Percentiles rank a stretch among this genome's conserved stretches.
These are phyloP conservation scores for Rugosomyces carneus DNA, from an alignment of 1,284 basidiomycete genomes.

Conservation along the genomic window DNA sequence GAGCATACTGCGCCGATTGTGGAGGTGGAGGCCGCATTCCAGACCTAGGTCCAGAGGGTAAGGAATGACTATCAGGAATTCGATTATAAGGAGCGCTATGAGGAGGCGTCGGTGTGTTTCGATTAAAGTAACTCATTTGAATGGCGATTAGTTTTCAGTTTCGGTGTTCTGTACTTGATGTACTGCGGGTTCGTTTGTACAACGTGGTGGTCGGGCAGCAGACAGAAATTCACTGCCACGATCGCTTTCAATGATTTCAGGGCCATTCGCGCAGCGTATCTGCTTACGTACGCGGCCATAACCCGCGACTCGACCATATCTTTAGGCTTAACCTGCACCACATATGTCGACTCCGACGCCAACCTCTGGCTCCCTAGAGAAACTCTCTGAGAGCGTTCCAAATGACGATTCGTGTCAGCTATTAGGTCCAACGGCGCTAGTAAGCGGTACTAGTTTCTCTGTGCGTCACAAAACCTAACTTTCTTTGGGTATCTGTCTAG, in stretches of 20 bases:
- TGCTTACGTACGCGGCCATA: slow-evolving; percentile 11
- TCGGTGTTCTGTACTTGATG: neutral
- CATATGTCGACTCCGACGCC: slow-evolving; percentile 3
- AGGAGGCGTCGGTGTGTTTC: slow-evolving; percentile 10
- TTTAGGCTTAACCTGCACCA: too few species aligned
- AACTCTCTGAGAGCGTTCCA: slow-evolving; percentile 30
- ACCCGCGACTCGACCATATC: neutral
- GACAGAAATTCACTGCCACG: too few species aligned
- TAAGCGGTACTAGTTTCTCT: slow-evolving; percentile 23
- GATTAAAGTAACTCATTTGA: slow-evolving; percentile 26
- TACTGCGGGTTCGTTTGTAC: too few species aligned
- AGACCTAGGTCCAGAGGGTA: slow-evolving; percentile 25
- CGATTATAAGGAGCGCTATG: slow-evolving; percentile 38
- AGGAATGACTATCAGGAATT: slow-evolving; percentile 31
- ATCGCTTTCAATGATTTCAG: too few species aligned
- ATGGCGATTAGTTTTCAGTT: too few species aligned
- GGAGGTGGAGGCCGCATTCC: slow-evolving; percentile 28
- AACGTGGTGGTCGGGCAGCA: too few species aligned
- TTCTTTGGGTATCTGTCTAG: slow-evolving; percentile 28
- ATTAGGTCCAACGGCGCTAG: slow-evolving; percentile 62
- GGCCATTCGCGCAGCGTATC: slow-evolving; percentile 2
- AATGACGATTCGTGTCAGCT: slow-evolving; percentile 62
- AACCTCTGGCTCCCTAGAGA: slow-evolving; percentile 8
- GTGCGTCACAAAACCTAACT: slow-evolving; percentile 10
- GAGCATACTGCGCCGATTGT: slow-evolving; percentile 33